Evolutionary conservation across 768 basidiomycete genomes (phyloP), one percentile per base, ranked within the genome.

Genomic region (Thelephora ganbajun): DNA sequence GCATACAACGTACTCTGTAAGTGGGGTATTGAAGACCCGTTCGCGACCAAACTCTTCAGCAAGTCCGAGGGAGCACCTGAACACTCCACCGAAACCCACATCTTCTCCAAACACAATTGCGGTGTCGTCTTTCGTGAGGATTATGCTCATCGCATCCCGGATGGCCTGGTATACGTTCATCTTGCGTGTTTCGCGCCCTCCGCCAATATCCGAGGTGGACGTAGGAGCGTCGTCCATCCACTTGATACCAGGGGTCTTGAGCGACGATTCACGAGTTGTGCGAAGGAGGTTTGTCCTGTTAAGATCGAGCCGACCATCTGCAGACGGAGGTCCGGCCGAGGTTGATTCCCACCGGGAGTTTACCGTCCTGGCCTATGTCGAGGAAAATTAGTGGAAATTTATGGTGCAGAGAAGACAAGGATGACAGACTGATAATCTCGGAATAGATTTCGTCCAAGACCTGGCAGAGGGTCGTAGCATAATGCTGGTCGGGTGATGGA

Each of bases 91-190:
- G 54, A 94, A 96, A 0, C 83, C 85, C 43, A 97, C 89, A 53
- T 91, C 87, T 58, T 86, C 82, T 6, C 92, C 92, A 56, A 96
- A 96, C 0, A 96, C 80, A 4, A 94, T 79, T 1, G 93, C 82
- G 46, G 68, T 83, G 46, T 89, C 85, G 57, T 97, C 90, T 58
- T 88, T 91, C 26, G 73, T 67, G 16, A 97, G 64, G 4, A 87
- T 86, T 50, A 85, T 89, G 49, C 89, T 83, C 69, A 96, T 76
- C 2, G 89, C 90, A 60, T 94, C 90, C 43, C 93, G 73, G 12
- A 97, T 76, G 1, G 93, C 87, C 60, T 96, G 92, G 63, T 91
- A 96, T 54, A 83, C 69, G 60, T 97, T 97, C 90, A 94, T 94
- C 68, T 92, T 91, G 54, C 89, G 77, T 18, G 89, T 93, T 63